phyloP scores from a whole-genome alignment of 306 rosid genomes.

The Hippophae gyantsensis region DNA sequence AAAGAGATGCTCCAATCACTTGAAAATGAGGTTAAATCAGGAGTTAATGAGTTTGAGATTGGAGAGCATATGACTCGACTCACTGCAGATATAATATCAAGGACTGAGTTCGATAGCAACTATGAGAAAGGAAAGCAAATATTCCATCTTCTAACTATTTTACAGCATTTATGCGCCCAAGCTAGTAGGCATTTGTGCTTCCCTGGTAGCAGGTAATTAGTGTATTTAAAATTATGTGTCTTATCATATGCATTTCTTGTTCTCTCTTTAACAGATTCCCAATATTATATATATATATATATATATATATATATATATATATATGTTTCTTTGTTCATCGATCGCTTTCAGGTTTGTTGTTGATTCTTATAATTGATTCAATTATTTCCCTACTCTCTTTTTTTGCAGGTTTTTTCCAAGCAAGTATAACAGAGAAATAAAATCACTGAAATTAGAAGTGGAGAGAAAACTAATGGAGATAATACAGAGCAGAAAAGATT shows the following conservation, averaged over 20 bases:
- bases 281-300: too few species aligned
- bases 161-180: conserved; percentile 73
- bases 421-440: conserved; percentile 85
- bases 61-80: conserved; percentile 56
- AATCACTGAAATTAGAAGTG: conserved; percentile 64
- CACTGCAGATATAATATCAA: conserved; percentile 77
- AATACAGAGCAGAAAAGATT: conserved; percentile 68
- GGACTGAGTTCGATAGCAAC: conserved; percentile 68
- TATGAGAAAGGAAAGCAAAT: conserved; percentile 75
- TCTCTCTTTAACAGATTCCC: conserved; percentile 12
- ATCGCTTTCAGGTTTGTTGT: conserved; percentile 17
- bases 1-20: conserved; percentile 59
- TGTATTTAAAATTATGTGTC: background rate
- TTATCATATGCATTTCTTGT: background rate
- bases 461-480: conserved; percentile 85
- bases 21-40: conserved; percentile 28
- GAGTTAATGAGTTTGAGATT: conserved; percentile 61
- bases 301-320: background rate
- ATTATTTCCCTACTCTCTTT: background rate
- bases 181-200: conserved; percentile 72
- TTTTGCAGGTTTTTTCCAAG: conserved; percentile 64
- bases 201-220: conserved; percentile 86
- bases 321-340: background rate
- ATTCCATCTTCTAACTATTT: conserved; percentile 49
- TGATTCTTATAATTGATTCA: background rate